phyloP scores from a whole-genome alignment of 2,329 filamentous ascomycete species.

The Cladosporium sp. region DNA sequence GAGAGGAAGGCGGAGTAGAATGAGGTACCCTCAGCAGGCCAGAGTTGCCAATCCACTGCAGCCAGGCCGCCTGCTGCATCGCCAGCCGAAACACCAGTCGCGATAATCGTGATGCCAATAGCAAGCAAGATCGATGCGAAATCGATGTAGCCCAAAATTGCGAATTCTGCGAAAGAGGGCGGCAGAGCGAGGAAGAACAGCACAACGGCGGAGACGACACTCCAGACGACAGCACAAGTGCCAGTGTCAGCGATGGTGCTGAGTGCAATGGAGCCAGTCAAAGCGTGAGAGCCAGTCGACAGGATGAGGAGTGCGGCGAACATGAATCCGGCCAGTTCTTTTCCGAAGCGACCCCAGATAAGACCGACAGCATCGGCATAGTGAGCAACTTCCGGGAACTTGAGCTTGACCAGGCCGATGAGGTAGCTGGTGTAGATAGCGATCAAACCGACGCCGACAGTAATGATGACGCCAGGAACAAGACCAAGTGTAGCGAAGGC shows the following conservation, averaged over 20 bases:
- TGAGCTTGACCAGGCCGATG: slow-evolving; percentile 57
- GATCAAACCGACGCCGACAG: slow-evolving; percentile 53
- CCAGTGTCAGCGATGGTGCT: slow-evolving; percentile 36
- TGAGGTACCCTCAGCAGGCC: slow-evolving; percentile 31
- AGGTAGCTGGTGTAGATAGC: slow-evolving; percentile 61
- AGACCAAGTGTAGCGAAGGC: slow-evolving; percentile 54
- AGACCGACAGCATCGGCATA: slow-evolving; percentile 43
- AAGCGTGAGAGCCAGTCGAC: slow-evolving; percentile 41
- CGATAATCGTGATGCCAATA: slow-evolving; percentile 34
- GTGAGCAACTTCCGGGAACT: slow-evolving; percentile 41
- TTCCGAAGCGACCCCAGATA: slow-evolving; percentile 41
- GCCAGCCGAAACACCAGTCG: slow-evolving; percentile 29
- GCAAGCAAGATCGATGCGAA: slow-evolving; percentile 33
- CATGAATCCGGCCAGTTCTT: slow-evolving; percentile 41
- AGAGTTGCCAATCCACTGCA: slow-evolving; percentile 32
- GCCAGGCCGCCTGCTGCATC: slow-evolving; percentile 27
- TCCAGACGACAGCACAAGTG: slow-evolving; percentile 40
- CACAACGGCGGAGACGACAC: slow-evolving; percentile 39
- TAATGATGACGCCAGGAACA: slow-evolving; percentile 54
- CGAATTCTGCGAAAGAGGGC: slow-evolving; percentile 33
- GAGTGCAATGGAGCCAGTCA: slow-evolving; percentile 45
- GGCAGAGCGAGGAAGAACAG: slow-evolving; percentile 34
- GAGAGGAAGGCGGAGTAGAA: slow-evolving; percentile 59
- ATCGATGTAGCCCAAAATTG: slow-evolving; percentile 34
- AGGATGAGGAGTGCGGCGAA: slow-evolving; percentile 41